These are phyloP conservation scores for Bretschneidera sinensis DNA, from an alignment of 345 rosid genomes.

Conservation along the genomic window DNA sequence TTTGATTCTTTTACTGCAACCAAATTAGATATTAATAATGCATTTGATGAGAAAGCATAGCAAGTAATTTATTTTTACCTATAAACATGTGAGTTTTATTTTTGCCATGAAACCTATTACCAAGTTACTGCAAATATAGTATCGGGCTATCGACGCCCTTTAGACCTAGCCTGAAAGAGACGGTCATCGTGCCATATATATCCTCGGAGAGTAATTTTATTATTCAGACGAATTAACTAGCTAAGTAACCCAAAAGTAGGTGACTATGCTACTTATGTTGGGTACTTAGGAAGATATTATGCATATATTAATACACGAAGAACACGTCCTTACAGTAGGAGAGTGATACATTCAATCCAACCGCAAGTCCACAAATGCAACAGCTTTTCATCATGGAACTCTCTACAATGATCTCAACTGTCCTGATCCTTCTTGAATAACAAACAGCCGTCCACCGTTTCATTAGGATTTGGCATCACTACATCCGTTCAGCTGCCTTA, in stretches of 20 bases:
- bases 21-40: too few relatives aligned
- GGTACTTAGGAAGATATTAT: background rate
- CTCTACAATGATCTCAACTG: background rate
- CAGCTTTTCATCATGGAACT: background rate
- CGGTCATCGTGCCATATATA: too few relatives aligned
- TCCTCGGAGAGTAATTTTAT: background rate
- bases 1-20: too few relatives aligned
- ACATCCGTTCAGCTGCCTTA: background rate
- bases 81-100: too few relatives aligned
- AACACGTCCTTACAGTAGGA: background rate
- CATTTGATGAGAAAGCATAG: too few relatives aligned
- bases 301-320: slow-evolving; percentile 5
- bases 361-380: background rate
- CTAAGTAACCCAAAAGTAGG: background rate
- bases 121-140: too few relatives aligned
- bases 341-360: background rate
- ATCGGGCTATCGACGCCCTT: too few relatives aligned
- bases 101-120: too few relatives aligned
- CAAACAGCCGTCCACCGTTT: background rate
- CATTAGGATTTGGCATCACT: background rate
- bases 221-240: background rate
- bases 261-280: slow-evolving; percentile 7
- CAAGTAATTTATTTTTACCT: too few relatives aligned
- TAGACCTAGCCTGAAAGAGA: too few relatives aligned
- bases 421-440: background rate